Evolutionary conservation across 768 basidiomycete genomes (phyloP).

Genomic region (Serendipita indica): DNA sequence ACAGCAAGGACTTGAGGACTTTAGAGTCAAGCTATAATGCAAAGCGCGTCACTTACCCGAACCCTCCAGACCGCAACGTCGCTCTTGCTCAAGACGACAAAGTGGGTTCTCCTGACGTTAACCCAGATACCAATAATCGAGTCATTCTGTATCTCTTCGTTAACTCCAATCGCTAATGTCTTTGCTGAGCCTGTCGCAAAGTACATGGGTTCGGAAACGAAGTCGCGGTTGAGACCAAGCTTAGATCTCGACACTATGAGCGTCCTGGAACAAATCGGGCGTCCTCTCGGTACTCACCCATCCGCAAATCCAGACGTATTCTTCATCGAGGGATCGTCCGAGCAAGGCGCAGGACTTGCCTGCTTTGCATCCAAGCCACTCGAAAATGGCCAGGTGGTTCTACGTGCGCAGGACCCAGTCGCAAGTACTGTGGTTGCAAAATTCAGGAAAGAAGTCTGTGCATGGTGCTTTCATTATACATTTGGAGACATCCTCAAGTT

Average conservation of each 20-base stretch:
- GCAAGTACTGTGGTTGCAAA: background rate
- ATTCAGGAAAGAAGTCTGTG: constrained; percentile 5
- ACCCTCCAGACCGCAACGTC: constrained; percentile 71
- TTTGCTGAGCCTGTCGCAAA: constrained; percentile 70
- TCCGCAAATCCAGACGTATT: background rate
- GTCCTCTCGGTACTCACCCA: background rate
- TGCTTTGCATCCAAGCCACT: constrained; percentile 2
- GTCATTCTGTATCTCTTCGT: constrained; percentile 47
- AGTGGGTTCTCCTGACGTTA: constrained; percentile 62
- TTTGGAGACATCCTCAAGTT: background rate
- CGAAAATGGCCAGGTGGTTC: background rate
- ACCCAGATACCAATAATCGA: constrained; percentile 41
- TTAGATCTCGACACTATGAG: background rate
- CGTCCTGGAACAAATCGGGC: background rate
- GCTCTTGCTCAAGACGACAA: constrained; percentile 56
- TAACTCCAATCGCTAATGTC: constrained; percentile 53
- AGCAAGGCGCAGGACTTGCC: background rate
- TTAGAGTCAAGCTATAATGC: constrained; percentile 3
- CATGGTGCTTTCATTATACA: constrained; percentile 3
- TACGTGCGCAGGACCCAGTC: background rate
- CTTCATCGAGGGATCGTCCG: background rate
- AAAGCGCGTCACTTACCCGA: constrained; percentile 37
- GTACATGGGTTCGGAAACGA: constrained; percentile 39
- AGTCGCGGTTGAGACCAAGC: background rate
- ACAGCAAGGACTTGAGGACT: background rate